Conservation (phyloP, 805 yeast species). For the Schwanniomyces pseudopolymorphus region DNA sequence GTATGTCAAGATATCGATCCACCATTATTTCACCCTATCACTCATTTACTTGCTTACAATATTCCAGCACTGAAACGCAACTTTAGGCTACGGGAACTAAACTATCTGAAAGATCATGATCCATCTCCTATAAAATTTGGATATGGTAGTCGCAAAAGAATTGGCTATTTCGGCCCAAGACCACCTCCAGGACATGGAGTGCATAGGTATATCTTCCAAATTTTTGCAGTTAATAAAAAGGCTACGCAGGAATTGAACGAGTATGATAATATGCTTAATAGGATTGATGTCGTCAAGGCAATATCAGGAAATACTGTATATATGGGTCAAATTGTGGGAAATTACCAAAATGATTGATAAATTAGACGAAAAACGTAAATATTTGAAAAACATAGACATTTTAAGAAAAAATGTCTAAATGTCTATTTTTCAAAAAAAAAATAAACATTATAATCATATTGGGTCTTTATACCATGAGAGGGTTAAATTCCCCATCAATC, state of each 20-base stretch:
- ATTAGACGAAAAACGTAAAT: neutral
- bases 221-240: slow-evolving; percentile 10
- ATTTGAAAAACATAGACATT: no score
- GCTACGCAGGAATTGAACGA: slow-evolving; percentile 9
- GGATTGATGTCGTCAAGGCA: neutral
- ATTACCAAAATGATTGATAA: neutral
- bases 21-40: slow-evolving; percentile 10
- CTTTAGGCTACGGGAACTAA: slow-evolving; percentile 6
- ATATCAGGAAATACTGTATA: neutral
- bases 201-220: slow-evolving; percentile 14
- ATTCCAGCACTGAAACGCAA: slow-evolving; percentile 3
- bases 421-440: no score
- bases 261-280: neutral
- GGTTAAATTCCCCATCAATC: neutral
- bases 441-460: no score
- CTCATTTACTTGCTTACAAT: slow-evolving; percentile 12
- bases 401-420: no score
- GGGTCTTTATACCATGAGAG: no score
- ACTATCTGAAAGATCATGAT: neutral
- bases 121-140: slow-evolving; percentile 8
- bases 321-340: neutral
- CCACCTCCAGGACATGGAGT: slow-evolving; percentile 14
- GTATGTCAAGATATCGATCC: slow-evolving; percentile 14
- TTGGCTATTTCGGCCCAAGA: slow-evolving; percentile 11
- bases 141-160: neutral